Percentiles rank a stretch among this genome's conserved stretches.
phyloP scores from a whole-genome alignment of 148 eudicot species.

The Fallopia convolvulus region DNA sequence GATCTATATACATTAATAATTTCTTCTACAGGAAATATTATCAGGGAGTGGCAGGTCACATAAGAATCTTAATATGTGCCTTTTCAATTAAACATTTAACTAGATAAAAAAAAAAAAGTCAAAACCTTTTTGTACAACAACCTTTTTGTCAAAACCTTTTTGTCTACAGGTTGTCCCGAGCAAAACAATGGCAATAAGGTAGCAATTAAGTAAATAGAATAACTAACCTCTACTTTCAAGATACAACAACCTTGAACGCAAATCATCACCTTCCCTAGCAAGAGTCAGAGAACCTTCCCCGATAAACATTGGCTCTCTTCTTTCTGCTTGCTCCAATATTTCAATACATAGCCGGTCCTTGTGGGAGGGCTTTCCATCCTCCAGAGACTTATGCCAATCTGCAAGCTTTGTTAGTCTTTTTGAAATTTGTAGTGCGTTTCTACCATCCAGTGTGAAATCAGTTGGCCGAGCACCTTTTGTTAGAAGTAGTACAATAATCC shows the following conservation, averaged over 20 bases:
- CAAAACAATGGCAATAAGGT: neutral
- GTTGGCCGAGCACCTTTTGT: constrained; percentile 85
- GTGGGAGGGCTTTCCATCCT: constrained; percentile 52
- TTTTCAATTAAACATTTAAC: neutral
- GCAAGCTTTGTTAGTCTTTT: constrained; percentile 65
- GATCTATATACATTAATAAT: neutral
- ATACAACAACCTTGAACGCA: constrained; percentile 62
- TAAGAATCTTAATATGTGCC: neutral
- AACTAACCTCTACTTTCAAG: constrained; percentile 84
- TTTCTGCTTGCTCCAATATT: constrained; percentile 79
- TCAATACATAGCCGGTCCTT: constrained; percentile 88
- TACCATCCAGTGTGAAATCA: constrained; percentile 69
- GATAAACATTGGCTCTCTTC: constrained; percentile 50
- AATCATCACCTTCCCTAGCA: constrained; percentile 80
- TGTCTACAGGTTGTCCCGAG: neutral
- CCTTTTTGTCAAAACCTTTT: neutral
- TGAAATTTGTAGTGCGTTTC: constrained; percentile 69
- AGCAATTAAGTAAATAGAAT: neutral
- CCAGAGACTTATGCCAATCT: constrained; percentile 42
- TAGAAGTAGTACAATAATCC: constrained; percentile 66
- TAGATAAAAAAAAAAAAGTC: no score
- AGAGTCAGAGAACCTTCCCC: constrained; percentile 80
- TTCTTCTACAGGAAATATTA: neutral
- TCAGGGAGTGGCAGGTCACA: neutral
- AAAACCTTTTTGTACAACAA: neutral